A percentile compares a stretch with the other conserved stretches of the same genome.
Conservation (phyloP, 495 filamentous ascomycete species). For the Podospora anserina region DNA sequence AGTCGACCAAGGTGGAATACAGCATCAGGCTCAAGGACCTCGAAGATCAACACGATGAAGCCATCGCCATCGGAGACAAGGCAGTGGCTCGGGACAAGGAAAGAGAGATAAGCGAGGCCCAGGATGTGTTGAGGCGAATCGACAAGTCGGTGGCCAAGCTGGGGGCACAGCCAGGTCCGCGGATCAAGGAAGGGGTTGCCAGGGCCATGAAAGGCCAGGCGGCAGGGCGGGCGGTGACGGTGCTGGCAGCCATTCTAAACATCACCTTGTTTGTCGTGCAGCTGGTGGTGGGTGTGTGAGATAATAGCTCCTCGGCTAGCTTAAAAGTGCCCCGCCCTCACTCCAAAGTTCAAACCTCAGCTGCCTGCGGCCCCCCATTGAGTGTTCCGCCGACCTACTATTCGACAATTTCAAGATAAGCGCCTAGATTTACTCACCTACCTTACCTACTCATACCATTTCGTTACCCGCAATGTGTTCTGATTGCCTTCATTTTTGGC, state of each 20-base stretch:
- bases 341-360: no score
- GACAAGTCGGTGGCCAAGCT: constrained; percentile 2
- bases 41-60: not conserved
- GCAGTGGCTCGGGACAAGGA: not conserved
- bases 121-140: not conserved
- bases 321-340: no score
- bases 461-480: no score
- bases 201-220: constrained; percentile 1
- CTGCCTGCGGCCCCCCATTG: no score
- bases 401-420: no score
- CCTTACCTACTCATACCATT: no score
- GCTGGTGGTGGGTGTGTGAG: not conserved
- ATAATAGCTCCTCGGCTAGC: no score
- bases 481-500: no score
- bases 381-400: no score
- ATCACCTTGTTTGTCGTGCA: constrained; percentile 6
- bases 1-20: constrained; percentile 7
- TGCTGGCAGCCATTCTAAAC: constrained; percentile 1
- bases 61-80: not conserved
- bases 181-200: not conserved
- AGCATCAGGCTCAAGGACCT: not conserved
- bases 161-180: not conserved
- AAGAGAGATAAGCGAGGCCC: not conserved
- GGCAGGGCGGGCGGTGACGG: constrained; percentile 1
- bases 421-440: no score